Evolutionary conservation across 2,329 filamentous ascomycete species (phyloP).

Genomic region (Pezicula radicicola): DNA sequence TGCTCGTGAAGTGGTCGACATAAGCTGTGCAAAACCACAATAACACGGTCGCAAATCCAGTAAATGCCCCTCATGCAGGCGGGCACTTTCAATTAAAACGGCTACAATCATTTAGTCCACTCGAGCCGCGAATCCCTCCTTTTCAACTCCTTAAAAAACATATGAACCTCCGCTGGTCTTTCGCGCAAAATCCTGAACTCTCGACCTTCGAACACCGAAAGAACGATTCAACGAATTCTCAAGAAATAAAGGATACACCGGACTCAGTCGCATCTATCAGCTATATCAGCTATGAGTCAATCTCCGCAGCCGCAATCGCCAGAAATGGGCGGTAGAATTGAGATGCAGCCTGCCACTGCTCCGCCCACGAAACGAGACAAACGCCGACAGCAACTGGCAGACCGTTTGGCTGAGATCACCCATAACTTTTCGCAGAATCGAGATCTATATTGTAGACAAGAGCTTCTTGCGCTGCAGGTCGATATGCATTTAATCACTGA

Average conservation of each 20-base stretch:
- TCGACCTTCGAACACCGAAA: too few relatives aligned
- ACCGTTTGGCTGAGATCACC: slow-evolving; percentile 73
- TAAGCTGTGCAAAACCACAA: too few relatives aligned
- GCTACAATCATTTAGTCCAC: too few relatives aligned
- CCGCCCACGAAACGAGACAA: slow-evolving; percentile 80
- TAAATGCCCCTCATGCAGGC: too few relatives aligned
- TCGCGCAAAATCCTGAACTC: too few relatives aligned
- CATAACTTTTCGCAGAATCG: slow-evolving; percentile 77
- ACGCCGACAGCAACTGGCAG: slow-evolving; percentile 76
- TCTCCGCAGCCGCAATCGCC: slow-evolving; percentile 25
- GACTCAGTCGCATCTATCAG: too few relatives aligned
- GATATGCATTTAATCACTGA: slow-evolving; percentile 84
- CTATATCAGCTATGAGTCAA: slow-evolving; percentile 19
- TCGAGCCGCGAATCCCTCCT: too few relatives aligned
- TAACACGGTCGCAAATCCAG: too few relatives aligned
- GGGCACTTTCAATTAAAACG: too few relatives aligned
- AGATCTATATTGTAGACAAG: slow-evolving; percentile 81
- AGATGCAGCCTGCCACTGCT: slow-evolving; percentile 25
- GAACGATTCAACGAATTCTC: neutral
- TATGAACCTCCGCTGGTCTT: too few relatives aligned
- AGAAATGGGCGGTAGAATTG: slow-evolving; percentile 19
- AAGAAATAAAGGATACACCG: neutral
- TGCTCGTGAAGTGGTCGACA: too few relatives aligned
- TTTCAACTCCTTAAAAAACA: too few relatives aligned
- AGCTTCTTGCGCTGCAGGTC: slow-evolving; percentile 87